Evolutionary conservation across 331 rosid genomes (phyloP), one percentile per base, ranked within the genome.

Genomic region (Quercus lobata): DNA sequence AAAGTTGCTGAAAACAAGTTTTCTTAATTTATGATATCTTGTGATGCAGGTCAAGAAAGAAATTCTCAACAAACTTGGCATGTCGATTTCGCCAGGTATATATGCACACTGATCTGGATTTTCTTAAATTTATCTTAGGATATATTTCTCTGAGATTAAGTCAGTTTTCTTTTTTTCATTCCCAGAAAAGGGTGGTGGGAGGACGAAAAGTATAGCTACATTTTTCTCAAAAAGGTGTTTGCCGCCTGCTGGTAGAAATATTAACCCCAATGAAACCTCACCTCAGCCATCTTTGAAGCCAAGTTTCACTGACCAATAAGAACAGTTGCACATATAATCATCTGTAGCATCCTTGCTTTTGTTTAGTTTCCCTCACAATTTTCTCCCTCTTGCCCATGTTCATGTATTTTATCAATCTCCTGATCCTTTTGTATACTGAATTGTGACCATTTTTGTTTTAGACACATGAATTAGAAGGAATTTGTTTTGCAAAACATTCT

Each of bases 151-250:
- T 58, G 29, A 27, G 41, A 57, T 18, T 73, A 81, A 81, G n/a
- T 65, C 72, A 24, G 44, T 82, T 34, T 29, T 71, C 46, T 71
- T 55, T 62, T 71, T 71, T 83, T 54, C 72, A 81, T 55, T 74
- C 49, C 56, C 96, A 89, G 98, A 84, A 78, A 93, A 89, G 82
- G 34, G 83, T 37, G 71, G 60, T 15, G 80, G 88, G 76, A 80
- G 84, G 78, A 81, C 91, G 5, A 88, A 82, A 78, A 89, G 83
- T 73, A 96, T 96, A 66, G 87, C 98, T 6, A 65, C 92, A n/a
- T 93, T 93, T 84, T 93, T 93, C 61, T 89, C 94, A 4, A 93
- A 93, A 69, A 83, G 99, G 84, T 96, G 98, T 80, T 79, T 93
- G 88, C 98, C 98, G 0, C 98, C 99, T 14, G 52, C 89, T 55